Evolutionary conservation across 768 basidiomycete genomes (phyloP), one percentile per base, ranked within the genome.

Genomic region (Suillus hirtellus): DNA sequence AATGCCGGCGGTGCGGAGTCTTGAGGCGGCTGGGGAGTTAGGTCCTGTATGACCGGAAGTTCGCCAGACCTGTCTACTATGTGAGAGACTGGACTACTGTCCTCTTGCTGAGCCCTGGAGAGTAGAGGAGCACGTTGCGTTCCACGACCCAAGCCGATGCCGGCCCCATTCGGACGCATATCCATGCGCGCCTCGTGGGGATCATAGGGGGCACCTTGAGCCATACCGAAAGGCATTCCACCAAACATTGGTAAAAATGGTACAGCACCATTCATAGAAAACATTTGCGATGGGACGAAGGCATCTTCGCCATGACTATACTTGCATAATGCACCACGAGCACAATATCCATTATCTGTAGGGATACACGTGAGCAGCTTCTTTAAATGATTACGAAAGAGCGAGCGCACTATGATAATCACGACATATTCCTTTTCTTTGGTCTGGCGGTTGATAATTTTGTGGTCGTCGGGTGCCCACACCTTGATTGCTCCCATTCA

Each of bases 241-340:
- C 83, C 82, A 71, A 91, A 89, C 83, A 93, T 88, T 60, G 89
- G 85, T 75, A 89, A 79, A 71, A 90, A 90, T 3, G 89, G 87
- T 69, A 90, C 73, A 44, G 65, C 61, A 0, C 77, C 83, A 40
- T 79, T 80, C 80, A 87, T 80, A 35, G 85, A 80, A 68, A 87
- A 90, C 37, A 93, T 72, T 66, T 87, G 88, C 0, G 83, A 84
- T 0, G 90, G 92, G 10, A 92, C 79, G 58, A 92, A 86, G 37
- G 93, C 91, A 71, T 96, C 93, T 1, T 93, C 92, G 43, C 92
- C 94, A 69, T 99, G 96, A 64, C 92, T 94, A 76, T 87, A 98
- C 72, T 93, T 95, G 82, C 96, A 99, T 64, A 84, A 83, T 21
- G 85, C 88, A 54, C 96, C 96, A 38, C 95, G 87, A 46, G 92